These are phyloP conservation scores for Wickerhamomyces queroliae DNA, from an alignment of 805 yeast species.

Conservation along the genomic window DNA sequence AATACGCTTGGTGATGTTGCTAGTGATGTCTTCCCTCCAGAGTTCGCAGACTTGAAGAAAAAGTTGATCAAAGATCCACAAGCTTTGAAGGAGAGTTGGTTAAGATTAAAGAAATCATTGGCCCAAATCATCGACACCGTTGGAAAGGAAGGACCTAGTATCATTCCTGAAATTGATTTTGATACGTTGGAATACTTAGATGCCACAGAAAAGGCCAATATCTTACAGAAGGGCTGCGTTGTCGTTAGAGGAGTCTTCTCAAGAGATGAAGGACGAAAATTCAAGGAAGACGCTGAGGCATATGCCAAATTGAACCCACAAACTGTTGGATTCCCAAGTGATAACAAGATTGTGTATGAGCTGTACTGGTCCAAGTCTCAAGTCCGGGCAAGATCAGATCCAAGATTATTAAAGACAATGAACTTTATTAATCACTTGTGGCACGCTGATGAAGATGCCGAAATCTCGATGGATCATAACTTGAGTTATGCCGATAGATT, in stretches of 20 bases:
- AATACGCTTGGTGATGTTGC: not conserved
- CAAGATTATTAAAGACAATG: slow-evolving; percentile 25
- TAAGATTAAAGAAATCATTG: slow-evolving; percentile 1
- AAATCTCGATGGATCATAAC: slow-evolving; percentile 26
- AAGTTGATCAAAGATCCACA: not conserved
- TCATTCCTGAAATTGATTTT: not conserved
- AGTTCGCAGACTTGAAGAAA: slow-evolving; percentile 2
- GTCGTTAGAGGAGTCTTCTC: slow-evolving; percentile 28
- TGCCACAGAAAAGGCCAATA: not conserved
- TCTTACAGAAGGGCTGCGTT: slow-evolving; percentile 21
- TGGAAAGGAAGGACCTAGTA: not conserved
- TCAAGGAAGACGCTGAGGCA: slow-evolving; percentile 18
- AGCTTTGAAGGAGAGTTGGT: slow-evolving; percentile 2
- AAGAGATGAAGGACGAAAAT: slow-evolving; percentile 18
- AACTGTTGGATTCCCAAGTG: slow-evolving; percentile 23
- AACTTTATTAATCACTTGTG: slow-evolving; percentile 24
- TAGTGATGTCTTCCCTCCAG: not conserved
- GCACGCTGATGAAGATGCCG: slow-evolving; percentile 22
- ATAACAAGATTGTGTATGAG: slow-evolving; percentile 23
- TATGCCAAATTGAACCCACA: slow-evolving; percentile 25
- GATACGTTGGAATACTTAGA: not conserved
- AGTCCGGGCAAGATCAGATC: slow-evolving; percentile 33
- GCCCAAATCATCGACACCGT: not conserved
- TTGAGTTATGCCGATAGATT: slow-evolving; percentile 38
- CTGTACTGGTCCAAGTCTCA: slow-evolving; percentile 36